A percentile compares a stretch with the other conserved stretches of the same genome.
phyloP scores from a whole-genome alignment of 352 stramenopile species.

The Phytophthora quininea region DNA sequence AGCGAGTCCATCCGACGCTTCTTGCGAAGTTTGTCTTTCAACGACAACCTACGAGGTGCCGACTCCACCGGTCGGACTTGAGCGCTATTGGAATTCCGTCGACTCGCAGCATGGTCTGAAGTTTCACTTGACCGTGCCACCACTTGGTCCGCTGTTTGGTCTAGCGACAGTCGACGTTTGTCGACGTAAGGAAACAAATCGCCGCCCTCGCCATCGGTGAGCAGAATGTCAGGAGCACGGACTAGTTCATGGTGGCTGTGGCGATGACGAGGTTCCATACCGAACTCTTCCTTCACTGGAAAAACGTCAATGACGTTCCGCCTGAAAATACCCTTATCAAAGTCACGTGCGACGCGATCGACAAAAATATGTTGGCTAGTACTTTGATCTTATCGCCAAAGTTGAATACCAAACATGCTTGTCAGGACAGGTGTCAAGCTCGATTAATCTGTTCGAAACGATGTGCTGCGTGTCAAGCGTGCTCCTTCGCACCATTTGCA shows the following conservation, averaged over 20 bases:
- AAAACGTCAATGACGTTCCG: neutral
- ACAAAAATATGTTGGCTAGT: neutral
- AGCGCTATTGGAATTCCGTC: neutral
- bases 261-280: constrained; percentile 18
- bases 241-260: constrained; percentile 10
- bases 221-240: neutral
- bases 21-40: constrained; percentile 12
- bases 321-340: neutral
- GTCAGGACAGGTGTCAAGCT: no score
- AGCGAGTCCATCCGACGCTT: neutral
- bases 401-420: neutral
- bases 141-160: constrained; percentile 3
- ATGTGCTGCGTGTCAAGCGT: no score
- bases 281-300: neutral
- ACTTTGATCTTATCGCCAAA: neutral
- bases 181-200: neutral
- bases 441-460: no score
- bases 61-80: constrained; percentile 18
- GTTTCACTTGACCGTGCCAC: constrained; percentile 6
- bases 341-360: neutral
- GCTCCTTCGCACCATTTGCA: no score
- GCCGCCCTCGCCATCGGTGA: constrained; percentile 9
- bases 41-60: neutral
- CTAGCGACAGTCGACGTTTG: constrained; percentile 19
- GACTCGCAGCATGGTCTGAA: neutral